Conservation (phyloP, 2,329 filamentous ascomycete species). For the Pseudocercospora pini-densiflorae region DNA sequence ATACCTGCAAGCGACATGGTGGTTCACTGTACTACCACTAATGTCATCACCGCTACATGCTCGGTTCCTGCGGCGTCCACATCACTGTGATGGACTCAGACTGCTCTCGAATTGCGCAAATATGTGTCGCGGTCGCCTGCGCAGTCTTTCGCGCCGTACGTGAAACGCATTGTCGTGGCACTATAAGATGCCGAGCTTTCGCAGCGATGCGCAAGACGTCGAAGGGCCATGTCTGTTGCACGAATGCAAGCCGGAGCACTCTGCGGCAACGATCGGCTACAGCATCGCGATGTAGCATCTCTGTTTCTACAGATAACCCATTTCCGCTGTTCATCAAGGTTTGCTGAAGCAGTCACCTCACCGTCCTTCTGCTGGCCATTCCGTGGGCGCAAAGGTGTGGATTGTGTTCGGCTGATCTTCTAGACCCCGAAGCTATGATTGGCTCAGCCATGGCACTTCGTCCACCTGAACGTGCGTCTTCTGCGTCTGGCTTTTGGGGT, state of each 20-base stretch:
- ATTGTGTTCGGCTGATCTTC: slow-evolving; percentile 21
- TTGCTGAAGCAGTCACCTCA: slow-evolving; percentile 4
- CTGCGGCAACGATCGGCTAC: slow-evolving; percentile 14
- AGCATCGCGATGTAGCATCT: neutral
- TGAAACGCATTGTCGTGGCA: slow-evolving; percentile 14
- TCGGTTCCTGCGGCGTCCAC: neutral
- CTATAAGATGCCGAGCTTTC: neutral
- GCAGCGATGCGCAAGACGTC: slow-evolving; percentile 11
- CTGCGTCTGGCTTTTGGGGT: slow-evolving; percentile 22
- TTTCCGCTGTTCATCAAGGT: slow-evolving; percentile 20
- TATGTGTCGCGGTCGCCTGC: neutral
- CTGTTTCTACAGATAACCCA: slow-evolving; percentile 1
- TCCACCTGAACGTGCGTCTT: slow-evolving; percentile 21
- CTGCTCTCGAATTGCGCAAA: neutral
- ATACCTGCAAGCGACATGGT: neutral
- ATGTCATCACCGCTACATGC: neutral
- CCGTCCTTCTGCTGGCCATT: slow-evolving; percentile 10
- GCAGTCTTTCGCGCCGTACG: neutral
- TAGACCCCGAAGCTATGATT: slow-evolving; percentile 17
- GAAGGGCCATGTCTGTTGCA: slow-evolving; percentile 1
- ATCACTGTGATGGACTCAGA: neutral
- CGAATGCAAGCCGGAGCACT: slow-evolving; percentile 10
- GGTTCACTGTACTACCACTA: neutral
- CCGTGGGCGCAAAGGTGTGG: slow-evolving; percentile 16
- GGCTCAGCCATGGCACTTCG: slow-evolving; percentile 16